These are phyloP conservation scores for Talaromyces borbonicus DNA, from an alignment of 495 filamentous ascomycete genomes.

Conservation along the genomic window DNA sequence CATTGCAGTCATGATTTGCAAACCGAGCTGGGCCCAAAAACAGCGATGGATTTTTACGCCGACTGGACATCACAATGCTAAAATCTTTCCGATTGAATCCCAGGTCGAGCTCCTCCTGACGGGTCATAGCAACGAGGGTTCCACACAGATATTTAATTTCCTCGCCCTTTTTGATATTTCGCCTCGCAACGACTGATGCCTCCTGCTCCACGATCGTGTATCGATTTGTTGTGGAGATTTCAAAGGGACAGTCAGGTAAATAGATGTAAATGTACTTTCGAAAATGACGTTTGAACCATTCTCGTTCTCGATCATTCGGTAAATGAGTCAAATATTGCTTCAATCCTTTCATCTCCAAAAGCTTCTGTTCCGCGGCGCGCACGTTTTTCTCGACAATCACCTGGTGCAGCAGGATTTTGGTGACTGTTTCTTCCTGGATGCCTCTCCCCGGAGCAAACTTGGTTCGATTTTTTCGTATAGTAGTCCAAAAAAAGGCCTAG, in stretches of 20 bases:
- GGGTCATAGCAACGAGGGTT: conserved; percentile 80
- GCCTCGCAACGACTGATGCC: conserved; percentile 76
- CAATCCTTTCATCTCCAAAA: conserved; percentile 65
- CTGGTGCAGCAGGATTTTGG: conserved; percentile 64
- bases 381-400: conserved; percentile 68
- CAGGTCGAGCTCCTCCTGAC: conserved; percentile 76
- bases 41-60: conserved; percentile 76
- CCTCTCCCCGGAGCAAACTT: conserved; percentile 78
- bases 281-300: conserved; percentile 79
- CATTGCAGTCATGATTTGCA: conserved; percentile 93
- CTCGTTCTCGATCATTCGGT: conserved; percentile 66
- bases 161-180: conserved; percentile 66
- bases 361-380: conserved; percentile 53
- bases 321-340: conserved; percentile 57
- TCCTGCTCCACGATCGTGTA: conserved; percentile 89
- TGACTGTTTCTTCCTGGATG: conserved; percentile 69
- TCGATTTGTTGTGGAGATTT: conserved; percentile 88
- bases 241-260: conserved; percentile 83
- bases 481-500: conserved; percentile 91
- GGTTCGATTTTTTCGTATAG: conserved; percentile 84
- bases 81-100: conserved; percentile 78
- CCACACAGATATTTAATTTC: conserved; percentile 84
- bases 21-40: conserved; percentile 94
- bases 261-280: conserved; percentile 91
- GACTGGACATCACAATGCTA: conserved; percentile 87